Conservation (phyloP, 1,139 yeast species). For the Casaregolazyma lundiana region DNA sequence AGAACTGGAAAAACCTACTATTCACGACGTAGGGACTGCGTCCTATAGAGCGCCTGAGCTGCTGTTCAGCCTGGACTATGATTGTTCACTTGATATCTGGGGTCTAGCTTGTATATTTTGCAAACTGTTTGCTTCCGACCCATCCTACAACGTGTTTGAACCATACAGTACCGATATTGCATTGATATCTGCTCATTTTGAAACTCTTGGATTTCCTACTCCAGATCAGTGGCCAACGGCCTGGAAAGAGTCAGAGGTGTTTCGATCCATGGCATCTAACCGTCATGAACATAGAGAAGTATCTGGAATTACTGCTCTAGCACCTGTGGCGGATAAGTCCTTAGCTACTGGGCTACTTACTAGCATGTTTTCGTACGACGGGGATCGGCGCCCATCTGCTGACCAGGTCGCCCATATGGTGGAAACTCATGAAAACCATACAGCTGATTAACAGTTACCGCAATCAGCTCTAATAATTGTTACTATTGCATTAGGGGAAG, state of each 20-base stretch:
- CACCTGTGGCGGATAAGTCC: slow-evolving; percentile 37
- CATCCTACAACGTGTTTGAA: slow-evolving; percentile 39
- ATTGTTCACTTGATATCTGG: slow-evolving; percentile 74
- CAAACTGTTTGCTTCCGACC: slow-evolving; percentile 42
- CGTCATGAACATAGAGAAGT: slow-evolving; percentile 36
- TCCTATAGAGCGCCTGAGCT: slow-evolving; percentile 83
- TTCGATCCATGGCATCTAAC: slow-evolving; percentile 20
- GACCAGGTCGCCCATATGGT: slow-evolving; percentile 20
- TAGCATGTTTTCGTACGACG: slow-evolving; percentile 41
- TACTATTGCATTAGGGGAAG: no score
- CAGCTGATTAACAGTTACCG: no score
- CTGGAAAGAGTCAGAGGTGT: slow-evolving; percentile 39
- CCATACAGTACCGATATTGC: slow-evolving; percentile 54
- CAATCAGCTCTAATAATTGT: no score
- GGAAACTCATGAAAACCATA: background rate
- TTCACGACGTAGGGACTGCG: slow-evolving; percentile 70
- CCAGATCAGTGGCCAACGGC: slow-evolving; percentile 44
- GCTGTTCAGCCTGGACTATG: slow-evolving; percentile 66
- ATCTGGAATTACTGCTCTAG: slow-evolving; percentile 19
- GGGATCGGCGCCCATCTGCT: slow-evolving; percentile 37
- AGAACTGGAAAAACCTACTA: slow-evolving; percentile 47
- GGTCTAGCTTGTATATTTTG: slow-evolving; percentile 64
- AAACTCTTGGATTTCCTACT: slow-evolving; percentile 66
- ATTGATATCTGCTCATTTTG: slow-evolving; percentile 58
- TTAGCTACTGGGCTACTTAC: slow-evolving; percentile 26